Conservation (phyloP, 2,329 filamentous ascomycete species). For the Cladosporium austrohemisphaericum region DNA sequence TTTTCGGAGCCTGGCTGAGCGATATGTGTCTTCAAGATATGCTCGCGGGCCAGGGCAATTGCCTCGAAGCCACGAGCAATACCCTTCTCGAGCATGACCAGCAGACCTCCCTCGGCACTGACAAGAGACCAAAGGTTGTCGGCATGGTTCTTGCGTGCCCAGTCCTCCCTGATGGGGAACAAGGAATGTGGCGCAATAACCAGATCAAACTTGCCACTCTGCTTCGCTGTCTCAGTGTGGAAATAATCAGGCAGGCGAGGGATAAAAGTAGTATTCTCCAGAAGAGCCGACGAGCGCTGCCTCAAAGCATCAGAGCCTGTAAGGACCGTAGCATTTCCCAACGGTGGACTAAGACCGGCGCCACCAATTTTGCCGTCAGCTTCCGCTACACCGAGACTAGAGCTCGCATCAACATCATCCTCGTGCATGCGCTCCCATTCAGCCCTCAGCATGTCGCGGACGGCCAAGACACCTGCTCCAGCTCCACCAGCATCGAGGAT, state of each 20-base stretch:
- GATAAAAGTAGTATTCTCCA: conserved; percentile 88
- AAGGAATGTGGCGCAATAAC: conserved; percentile 86
- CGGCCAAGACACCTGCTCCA: conserved; percentile 70
- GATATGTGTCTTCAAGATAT: conserved; percentile 73
- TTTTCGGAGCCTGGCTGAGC: conserved; percentile 54
- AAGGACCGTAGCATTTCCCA: conserved; percentile 75
- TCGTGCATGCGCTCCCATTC: conserved; percentile 71
- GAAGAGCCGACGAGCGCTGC: conserved; percentile 67
- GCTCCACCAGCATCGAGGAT: conserved; percentile 72
- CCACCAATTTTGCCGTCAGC: conserved; percentile 35
- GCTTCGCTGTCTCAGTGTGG: conserved; percentile 43
- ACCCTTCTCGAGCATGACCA: conserved; percentile 87
- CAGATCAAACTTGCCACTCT: conserved; percentile 68
- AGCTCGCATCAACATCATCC: conserved; percentile 18
- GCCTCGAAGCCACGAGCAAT: conserved; percentile 89
- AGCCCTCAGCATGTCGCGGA: conserved; percentile 71
- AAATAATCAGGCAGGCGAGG: conserved; percentile 86
- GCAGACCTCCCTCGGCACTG: conserved; percentile 76
- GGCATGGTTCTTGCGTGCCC: conserved; percentile 71
- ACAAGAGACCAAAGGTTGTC: conserved; percentile 88
- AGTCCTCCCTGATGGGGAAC: conserved; percentile 70
- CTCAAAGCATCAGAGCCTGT: conserved; percentile 72
- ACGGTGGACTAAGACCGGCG: conserved; percentile 46
- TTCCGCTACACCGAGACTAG: conserved; percentile 27
- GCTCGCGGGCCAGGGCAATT: conserved; percentile 76